Evolutionary conservation across 495 filamentous ascomycete species (phyloP), one percentile per base, ranked within the genome.

Genomic region (Schizothecium vesticola): DNA sequence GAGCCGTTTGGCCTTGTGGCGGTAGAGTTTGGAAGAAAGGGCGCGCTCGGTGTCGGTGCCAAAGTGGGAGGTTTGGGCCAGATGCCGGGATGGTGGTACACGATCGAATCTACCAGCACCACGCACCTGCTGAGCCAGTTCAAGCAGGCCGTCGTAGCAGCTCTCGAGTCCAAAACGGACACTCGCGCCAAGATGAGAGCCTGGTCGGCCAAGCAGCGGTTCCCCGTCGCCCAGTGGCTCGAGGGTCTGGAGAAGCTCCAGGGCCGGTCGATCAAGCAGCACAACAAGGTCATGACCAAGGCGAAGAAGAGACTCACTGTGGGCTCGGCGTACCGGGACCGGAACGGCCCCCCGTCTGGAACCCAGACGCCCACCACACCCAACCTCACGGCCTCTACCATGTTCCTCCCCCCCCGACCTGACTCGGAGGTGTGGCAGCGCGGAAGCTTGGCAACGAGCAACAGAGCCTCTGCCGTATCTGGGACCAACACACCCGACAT

Each of bases 1-100:
- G 90, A 92, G 73, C 90, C 90, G 0, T 92, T 92, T 68, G 90
- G 90, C 21, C 77, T 92, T 9, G 90, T 92, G 2, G 90, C 90
- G 28, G 90, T 92, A 43, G 90, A 92, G 71, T 92, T 92, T 66
- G 90, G 90, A 13, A 83, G 90, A 16, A 92, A 92, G 71, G 90
- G 90, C 60, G 90, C 90, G 16, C 81, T 92, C 23, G 89, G 90
- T 61, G 88, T 92, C 68, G 90, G 90, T 28, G 87, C 62, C 23
- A 24, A 24, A 8, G 36, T 55, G 24, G 62, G 83, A 81, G 88
- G 88, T 77, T 82, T 92, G 21, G 90, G 90, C 4, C 85, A 90
- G 69, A 91, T 91, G 88, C 90, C 90, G 24, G 89, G 90, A 55
- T 91, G 85, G 84, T 89, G 85, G 85, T 88, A 83, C 70, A 91